phyloP scores from a whole-genome alignment of 164 flowering plant genomes.

The Platanus orientalis region DNA sequence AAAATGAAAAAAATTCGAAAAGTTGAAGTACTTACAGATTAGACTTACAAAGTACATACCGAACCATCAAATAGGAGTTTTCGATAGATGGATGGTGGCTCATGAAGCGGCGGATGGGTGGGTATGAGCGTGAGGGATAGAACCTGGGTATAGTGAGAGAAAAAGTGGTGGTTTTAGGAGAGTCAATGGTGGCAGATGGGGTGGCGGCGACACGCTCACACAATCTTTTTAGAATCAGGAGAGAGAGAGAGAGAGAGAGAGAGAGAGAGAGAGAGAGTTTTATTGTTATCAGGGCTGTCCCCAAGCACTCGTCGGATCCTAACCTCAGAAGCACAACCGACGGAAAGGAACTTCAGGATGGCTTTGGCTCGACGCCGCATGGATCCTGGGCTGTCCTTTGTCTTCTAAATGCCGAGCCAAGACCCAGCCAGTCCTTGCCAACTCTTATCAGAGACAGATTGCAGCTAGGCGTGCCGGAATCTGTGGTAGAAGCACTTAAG shows the following conservation, averaged over 20 bases:
- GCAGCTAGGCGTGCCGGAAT: slow-evolving; percentile 26
- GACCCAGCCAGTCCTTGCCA: neutral
- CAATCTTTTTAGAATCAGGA: neutral
- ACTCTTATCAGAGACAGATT: neutral
- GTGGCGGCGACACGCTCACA: too few relatives aligned
- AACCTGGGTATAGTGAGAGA: too few relatives aligned
- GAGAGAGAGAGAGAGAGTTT: too few relatives aligned
- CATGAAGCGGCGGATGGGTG: too few relatives aligned
- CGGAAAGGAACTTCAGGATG: slow-evolving; percentile 50
- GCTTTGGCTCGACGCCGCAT: slow-evolving; percentile 55
- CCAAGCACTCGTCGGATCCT: slow-evolving; percentile 62
- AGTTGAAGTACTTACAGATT: too few relatives aligned
- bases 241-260: slow-evolving; percentile 24
- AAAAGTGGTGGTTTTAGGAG: too few relatives aligned
- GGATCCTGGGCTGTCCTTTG: slow-evolving; percentile 23
- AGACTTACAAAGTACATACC: too few relatives aligned
- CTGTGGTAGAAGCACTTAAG: slow-evolving; percentile 38
- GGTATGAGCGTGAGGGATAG: too few relatives aligned
- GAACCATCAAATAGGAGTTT: too few relatives aligned
- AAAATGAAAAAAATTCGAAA: too few relatives aligned
- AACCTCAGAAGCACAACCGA: slow-evolving; percentile 51
- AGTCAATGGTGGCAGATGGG: too few relatives aligned
- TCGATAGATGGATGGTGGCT: too few relatives aligned
- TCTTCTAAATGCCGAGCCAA: slow-evolving; percentile 7
- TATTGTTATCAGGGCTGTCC: slow-evolving; percentile 87